Evolutionary conservation across 345 rosid species (phyloP), one percentile per base, ranked within the genome.

Genomic region (Dipteronia dyeriana): DNA sequence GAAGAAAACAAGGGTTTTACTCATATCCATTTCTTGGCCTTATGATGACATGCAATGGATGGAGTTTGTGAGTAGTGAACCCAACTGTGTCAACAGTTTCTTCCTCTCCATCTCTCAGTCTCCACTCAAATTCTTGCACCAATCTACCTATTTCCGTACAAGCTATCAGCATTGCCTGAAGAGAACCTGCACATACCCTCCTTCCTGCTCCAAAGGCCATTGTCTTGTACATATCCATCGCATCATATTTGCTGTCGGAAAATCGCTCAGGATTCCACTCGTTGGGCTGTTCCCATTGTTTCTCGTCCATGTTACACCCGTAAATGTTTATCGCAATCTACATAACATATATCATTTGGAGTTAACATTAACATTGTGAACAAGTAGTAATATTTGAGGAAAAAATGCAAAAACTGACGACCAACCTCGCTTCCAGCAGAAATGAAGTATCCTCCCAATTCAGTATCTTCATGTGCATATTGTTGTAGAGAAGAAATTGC

Each of bases 171-270:
- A 79, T 86, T 2, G 98, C 98, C 82, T 91, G 92, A 31, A 90
- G 89, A 41, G 95, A 83, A 45, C 97, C 98, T 2, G 97, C 95
- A 38, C 99, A 92, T 7, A 74, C 84, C 80, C 94, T 89, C 78
- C 86, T 96, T 49, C 98, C 98, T 0, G 91, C 90, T 64, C 99
- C 99, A 39, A 96, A 96, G 0, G 97, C 99, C 97, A 92, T 91
- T 9, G 97, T 96, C 88, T 92, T 91, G 82, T 91, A 82, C 76
- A 94, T 75, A 74, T 94, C 97, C 23, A 78, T 31, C 0, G 79
- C 67, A 79, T 91, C 95, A 51, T 83, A 86, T 75, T 79, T 90
- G 9, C 70, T 85, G 25, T 84, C 90, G 0, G 91, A 81, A 49
- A 94, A 94, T 79, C 97, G 77, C 88, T 91, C 97, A 0, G 99